Evolutionary conservation across 345 rosid genomes (phyloP).

Genomic region (Eucalyptus dawsonii): DNA sequence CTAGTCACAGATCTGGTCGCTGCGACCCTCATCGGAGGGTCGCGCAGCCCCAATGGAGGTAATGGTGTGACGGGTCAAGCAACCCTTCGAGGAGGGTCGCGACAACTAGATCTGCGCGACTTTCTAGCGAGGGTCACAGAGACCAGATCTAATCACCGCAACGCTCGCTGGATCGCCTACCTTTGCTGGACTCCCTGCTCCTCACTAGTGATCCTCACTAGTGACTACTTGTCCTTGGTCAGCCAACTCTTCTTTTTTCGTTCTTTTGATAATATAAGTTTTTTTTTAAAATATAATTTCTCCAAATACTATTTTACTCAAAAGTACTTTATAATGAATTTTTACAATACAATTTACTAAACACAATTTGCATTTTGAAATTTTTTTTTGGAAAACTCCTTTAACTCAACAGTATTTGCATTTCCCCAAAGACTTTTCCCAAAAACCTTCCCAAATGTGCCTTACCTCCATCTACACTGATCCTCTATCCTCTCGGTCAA

Average conservation of each 20-base stretch:
- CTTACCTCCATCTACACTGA: too few relatives aligned
- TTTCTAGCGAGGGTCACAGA: fast-evolving
- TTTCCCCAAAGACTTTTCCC: too few relatives aligned
- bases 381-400: fast-evolving
- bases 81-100: fast-evolving
- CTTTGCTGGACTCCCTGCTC: fast-evolving
- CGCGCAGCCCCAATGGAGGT: fast-evolving
- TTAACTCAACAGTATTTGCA: fast-evolving
- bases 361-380: too few relatives aligned
- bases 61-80: fast-evolving
- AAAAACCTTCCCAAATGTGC: fast-evolving
- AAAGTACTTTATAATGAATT: too few relatives aligned
- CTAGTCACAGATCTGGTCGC: fast-evolving
- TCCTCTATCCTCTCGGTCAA: too few relatives aligned
- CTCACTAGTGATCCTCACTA: too few relatives aligned
- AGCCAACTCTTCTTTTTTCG: too few relatives aligned
- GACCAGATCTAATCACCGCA: fast-evolving
- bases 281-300: too few relatives aligned
- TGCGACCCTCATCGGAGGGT: fast-evolving
- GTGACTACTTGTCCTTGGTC: too few relatives aligned
- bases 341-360: too few relatives aligned
- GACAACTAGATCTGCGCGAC: fast-evolving
- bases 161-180: fast-evolving
- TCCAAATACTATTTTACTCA: too few relatives aligned
- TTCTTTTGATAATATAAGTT: too few relatives aligned